phyloP scores from a whole-genome alignment of 176 grass and related monocot genomes.

The Lolium rigidum region DNA sequence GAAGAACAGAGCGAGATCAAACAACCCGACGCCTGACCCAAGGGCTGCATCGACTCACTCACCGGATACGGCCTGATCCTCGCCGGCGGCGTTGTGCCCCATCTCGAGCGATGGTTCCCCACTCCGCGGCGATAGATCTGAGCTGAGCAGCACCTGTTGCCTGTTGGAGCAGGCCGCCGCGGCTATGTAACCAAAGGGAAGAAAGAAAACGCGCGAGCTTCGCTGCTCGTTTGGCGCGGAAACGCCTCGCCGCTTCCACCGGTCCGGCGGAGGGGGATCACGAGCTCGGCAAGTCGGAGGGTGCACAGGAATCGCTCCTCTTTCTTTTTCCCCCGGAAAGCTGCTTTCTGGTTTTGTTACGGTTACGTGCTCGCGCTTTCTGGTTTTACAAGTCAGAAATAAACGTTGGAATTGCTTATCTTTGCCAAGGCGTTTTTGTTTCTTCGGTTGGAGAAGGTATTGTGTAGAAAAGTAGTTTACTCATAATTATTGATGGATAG shows the following conservation, averaged over 20 bases:
- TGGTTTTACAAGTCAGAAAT: conserved; percentile 21
- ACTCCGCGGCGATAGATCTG: conserved; percentile 40
- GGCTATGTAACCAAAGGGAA: conserved; percentile 13
- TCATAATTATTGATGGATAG: no score
- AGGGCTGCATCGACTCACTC: conserved; percentile 39
- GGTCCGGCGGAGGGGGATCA: conserved; percentile 22
- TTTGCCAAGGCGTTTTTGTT: conserved; percentile 3
- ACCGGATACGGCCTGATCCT: conserved; percentile 65
- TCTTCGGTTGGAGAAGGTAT: neutral
- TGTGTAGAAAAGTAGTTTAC: neutral
- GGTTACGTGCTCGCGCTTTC: conserved; percentile 15
- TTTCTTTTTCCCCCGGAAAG: conserved; percentile 27
- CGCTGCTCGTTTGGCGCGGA: conserved; percentile 31
- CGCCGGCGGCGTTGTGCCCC: conserved; percentile 39
- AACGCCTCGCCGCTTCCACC: conserved; percentile 30
- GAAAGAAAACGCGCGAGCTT: conserved; percentile 31
- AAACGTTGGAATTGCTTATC: neutral
- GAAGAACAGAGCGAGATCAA: conserved; percentile 35
- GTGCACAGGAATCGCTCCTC: conserved; percentile 37
- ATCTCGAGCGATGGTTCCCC: conserved; percentile 36
- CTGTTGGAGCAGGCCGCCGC: neutral
- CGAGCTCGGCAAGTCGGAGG: conserved; percentile 32
- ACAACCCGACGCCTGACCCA: neutral
- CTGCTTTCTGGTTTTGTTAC: neutral
- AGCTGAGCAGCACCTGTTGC: conserved; percentile 22